These are phyloP conservation scores for Dendrobium nobile DNA, from an alignment of 106 monocot genomes.

Conservation along the genomic window DNA sequence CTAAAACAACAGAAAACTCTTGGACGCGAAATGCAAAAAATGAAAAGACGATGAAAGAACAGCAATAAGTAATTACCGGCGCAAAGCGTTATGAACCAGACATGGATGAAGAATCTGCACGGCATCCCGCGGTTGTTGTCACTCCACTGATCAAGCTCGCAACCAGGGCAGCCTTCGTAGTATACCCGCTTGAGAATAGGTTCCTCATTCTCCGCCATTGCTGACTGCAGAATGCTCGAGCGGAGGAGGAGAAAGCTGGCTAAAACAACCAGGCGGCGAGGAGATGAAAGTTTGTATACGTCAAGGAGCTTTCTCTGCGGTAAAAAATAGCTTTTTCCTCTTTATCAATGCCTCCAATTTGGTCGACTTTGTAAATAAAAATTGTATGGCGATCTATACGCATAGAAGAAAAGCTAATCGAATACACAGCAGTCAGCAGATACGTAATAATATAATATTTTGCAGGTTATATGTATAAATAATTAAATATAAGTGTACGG, in stretches of 20 bases:
- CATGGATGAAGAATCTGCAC: conserved; percentile 32
- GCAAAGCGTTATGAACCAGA: conserved; percentile 37
- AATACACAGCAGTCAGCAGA: no score
- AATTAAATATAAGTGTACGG: no score
- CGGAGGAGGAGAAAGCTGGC: background rate
- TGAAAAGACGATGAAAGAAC: background rate
- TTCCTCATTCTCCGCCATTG: conserved; percentile 20
- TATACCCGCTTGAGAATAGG: conserved; percentile 26
- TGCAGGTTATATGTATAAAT: no score
- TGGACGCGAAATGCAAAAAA: background rate
- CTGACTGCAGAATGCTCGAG: background rate
- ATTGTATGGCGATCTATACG: no score
- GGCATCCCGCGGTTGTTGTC: conserved; percentile 24
- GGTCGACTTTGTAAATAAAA: no score
- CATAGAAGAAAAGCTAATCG: no score
- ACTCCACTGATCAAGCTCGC: conserved; percentile 31
- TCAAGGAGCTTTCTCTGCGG: no score
- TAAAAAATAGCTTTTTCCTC: no score
- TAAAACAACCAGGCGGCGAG: background rate
- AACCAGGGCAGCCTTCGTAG: conserved; percentile 44
- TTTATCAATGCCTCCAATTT: no score
- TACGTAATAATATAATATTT: no score
- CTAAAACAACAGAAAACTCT: no score
- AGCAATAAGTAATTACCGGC: conserved; percentile 17
- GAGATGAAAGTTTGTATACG: background rate